Conservation (phyloP, 805 yeast genomes). For the Priceomyces carsonii region DNA sequence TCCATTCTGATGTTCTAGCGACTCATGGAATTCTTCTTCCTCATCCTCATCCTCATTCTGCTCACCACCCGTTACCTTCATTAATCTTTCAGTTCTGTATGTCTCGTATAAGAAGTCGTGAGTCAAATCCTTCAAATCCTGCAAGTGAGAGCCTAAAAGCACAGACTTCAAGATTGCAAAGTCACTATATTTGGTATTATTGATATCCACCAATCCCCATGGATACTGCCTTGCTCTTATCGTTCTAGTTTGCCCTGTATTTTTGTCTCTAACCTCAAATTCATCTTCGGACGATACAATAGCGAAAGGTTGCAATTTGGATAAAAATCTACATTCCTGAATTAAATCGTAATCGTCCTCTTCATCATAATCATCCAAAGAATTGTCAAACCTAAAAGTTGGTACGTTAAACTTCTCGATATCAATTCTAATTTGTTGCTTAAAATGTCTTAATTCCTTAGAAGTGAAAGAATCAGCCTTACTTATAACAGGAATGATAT, state of each 20-base stretch:
- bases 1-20: slow-evolving; percentile 19
- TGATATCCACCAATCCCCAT: slow-evolving; percentile 68
- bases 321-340: slow-evolving; percentile 64
- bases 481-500: slow-evolving; percentile 79
- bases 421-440: slow-evolving; percentile 59
- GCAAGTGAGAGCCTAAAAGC: slow-evolving; percentile 78
- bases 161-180: slow-evolving; percentile 65
- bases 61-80: slow-evolving; percentile 52
- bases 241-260: slow-evolving; percentile 43
- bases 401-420: slow-evolving; percentile 72
- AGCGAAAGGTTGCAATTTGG: slow-evolving; percentile 75
- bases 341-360: slow-evolving; percentile 76
- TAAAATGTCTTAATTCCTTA: slow-evolving; percentile 61
- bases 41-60: slow-evolving; percentile 17
- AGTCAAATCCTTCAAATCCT: slow-evolving; percentile 78
- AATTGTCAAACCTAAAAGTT: slow-evolving; percentile 67
- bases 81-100: slow-evolving; percentile 75
- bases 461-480: slow-evolving; percentile 79
- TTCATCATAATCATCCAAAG: slow-evolving; percentile 54
- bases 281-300: slow-evolving; percentile 65
- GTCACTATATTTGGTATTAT: slow-evolving; percentile 53
- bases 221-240: slow-evolving; percentile 69
- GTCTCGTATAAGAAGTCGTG: slow-evolving; percentile 75
- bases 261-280: slow-evolving; percentile 39
- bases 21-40: slow-evolving; percentile 29